Evolutionary conservation across 2,329 filamentous ascomycete species (phyloP).

Genomic region (Boeremia lycopersici): DNA sequence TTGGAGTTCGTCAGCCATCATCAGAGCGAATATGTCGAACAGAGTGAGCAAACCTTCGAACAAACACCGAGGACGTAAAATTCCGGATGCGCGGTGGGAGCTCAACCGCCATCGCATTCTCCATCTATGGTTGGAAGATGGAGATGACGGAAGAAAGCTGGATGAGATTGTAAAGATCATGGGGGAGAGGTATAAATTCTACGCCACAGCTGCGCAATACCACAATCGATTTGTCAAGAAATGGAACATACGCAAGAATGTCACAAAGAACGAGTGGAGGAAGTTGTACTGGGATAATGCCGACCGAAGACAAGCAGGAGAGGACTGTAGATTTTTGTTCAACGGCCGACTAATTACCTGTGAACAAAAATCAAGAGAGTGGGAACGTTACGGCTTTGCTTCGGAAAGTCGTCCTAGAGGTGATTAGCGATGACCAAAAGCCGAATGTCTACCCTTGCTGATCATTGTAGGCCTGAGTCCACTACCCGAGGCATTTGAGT

Average conservation of each 20-base stretch:
- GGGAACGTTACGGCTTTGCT: not conserved
- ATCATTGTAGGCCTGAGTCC: not conserved
- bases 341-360: not conserved
- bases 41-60: not conserved
- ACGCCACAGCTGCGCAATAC: constrained; percentile 2
- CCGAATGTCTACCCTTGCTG: not conserved
- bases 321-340: not conserved
- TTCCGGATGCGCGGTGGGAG: not conserved
- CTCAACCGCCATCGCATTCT: not conserved
- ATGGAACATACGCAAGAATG: constrained; percentile 9
- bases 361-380: constrained; percentile 9
- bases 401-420: not conserved
- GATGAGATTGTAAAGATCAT: constrained; percentile 1
- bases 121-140: constrained; percentile 1
- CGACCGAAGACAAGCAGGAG: not conserved
- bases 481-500: not conserved
- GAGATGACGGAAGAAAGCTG: not conserved
- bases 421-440: not conserved
- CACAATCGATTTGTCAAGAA: constrained; percentile 4
- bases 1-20: not conserved
- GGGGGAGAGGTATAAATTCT: not conserved
- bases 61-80: not conserved
- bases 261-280: constrained; percentile 8
- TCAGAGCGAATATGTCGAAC: not conserved
- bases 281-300: not conserved